Percentiles rank a stretch among this genome's conserved stretches.
Conservation (phyloP, 768 basidiomycete species). For the Mycena rebaudengoi region DNA sequence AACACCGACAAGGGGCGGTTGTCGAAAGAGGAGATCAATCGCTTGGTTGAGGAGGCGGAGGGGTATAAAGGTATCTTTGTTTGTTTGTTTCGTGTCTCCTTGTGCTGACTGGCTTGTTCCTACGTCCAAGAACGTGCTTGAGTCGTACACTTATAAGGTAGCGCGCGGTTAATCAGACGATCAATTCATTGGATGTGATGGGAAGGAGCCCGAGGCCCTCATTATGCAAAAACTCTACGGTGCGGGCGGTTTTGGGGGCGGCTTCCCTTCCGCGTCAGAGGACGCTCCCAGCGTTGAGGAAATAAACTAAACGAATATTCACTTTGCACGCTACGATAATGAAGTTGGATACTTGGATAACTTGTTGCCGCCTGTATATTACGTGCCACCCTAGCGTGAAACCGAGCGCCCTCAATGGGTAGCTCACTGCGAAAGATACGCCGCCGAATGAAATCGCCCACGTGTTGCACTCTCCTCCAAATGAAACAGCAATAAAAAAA, state of each 20-base stretch:
- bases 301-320: not conserved
- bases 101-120: constrained; percentile 28
- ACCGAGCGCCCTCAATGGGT: too few species aligned
- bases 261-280: not conserved
- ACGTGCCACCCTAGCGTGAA: too few species aligned
- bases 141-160: constrained; percentile 81
- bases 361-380: constrained; percentile 3
- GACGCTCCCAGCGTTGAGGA: not conserved
- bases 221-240: not conserved
- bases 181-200: not conserved
- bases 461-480: too few species aligned
- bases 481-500: too few species aligned
- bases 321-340: constrained; percentile 5
- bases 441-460: too few species aligned
- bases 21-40: constrained; percentile 96
- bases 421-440: too few species aligned
- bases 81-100: not conserved
- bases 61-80: constrained; percentile 75
- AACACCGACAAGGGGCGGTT: constrained; percentile 97
- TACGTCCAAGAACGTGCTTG: constrained; percentile 90
- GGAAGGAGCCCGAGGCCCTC: not conserved
- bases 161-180: too few species aligned
- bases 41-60: constrained; percentile 95
- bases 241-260: not conserved
- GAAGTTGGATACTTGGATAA: constrained; percentile 3